Evolutionary conservation across 2,329 filamentous ascomycete genomes (phyloP).

Genomic region (Fusarium sp.): DNA sequence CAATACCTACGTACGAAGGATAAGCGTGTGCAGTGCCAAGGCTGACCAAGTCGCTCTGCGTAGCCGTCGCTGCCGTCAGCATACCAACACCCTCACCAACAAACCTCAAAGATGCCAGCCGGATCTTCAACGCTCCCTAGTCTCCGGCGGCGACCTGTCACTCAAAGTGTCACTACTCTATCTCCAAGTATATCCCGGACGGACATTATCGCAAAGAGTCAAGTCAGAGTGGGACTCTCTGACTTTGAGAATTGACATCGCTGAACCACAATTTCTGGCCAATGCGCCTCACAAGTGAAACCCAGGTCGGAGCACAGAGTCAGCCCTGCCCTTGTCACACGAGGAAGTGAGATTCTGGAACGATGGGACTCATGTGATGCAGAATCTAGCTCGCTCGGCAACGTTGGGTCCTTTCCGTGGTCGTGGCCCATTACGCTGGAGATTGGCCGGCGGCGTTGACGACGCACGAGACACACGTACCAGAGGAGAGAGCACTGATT

Average conservation of each 20-base stretch:
- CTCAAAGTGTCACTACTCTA: neutral
- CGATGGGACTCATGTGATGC: neutral
- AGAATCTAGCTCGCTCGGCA: neutral
- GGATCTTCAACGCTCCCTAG: neutral
- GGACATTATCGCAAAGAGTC: neutral
- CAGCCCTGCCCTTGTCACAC: conserved; percentile 1
- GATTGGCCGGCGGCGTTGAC: neutral
- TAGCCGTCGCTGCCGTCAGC: neutral
- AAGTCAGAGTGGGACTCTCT: neutral
- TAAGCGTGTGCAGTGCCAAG: neutral
- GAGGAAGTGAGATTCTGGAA: conserved; percentile 1
- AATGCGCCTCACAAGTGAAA: conserved; percentile 8
- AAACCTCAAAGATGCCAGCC: neutral
- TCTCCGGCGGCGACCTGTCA: neutral
- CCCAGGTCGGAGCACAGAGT: neutral
- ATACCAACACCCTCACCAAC: neutral
- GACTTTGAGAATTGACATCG: conserved; percentile 27
- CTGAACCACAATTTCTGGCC: conserved; percentile 30
- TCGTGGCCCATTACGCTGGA: neutral
- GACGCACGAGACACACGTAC: neutral
- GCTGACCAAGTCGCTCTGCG: neutral
- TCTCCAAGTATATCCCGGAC: neutral
- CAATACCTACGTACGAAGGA: neutral
- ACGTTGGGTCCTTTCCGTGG: neutral
- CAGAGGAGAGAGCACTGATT: neutral